These are phyloP conservation scores for Phytophthora meadii DNA, from an alignment of 352 stramenopile genomes.

Conservation along the genomic window DNA sequence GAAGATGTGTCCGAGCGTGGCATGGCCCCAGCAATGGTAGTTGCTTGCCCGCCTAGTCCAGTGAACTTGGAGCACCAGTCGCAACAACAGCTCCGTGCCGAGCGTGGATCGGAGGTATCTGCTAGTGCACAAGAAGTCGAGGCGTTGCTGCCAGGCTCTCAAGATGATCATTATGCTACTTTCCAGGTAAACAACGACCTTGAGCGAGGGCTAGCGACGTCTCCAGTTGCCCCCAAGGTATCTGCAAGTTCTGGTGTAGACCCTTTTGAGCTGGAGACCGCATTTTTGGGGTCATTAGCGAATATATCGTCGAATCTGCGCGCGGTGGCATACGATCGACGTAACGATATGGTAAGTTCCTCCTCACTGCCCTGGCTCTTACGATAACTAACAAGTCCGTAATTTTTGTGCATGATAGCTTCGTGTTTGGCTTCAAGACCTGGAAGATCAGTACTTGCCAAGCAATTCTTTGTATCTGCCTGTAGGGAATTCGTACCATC, in stretches of 20 bases:
- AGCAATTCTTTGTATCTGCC: constrained; percentile 84
- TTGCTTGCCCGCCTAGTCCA: constrained; percentile 45
- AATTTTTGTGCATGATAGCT: constrained; percentile 40
- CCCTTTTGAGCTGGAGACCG: constrained; percentile 74
- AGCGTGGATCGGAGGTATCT: constrained; percentile 27
- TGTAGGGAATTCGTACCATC: constrained; percentile 79
- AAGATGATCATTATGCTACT: constrained; percentile 77
- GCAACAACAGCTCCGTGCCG: constrained; percentile 25
- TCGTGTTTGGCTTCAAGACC: constrained; percentile 67
- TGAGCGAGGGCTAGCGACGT: constrained; percentile 42
- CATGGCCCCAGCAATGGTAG: constrained; percentile 44
- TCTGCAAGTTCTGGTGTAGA: constrained; percentile 29
- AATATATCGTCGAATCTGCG: constrained; percentile 81
- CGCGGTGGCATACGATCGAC: constrained; percentile 56
- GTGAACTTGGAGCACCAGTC: constrained; percentile 25
- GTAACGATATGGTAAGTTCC: constrained; percentile 71
- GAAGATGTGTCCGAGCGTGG: constrained; percentile 78
- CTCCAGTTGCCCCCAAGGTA: constrained; percentile 13
- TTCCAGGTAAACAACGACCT: constrained; percentile 62
- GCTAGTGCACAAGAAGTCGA: constrained; percentile 56
- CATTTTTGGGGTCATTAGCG: constrained; percentile 73
- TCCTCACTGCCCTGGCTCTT: background rate
- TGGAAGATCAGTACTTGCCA: constrained; percentile 73
- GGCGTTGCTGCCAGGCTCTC: constrained; percentile 48
- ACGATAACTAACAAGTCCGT: background rate